Evolutionary conservation across 1,139 yeast species (phyloP), one percentile per base, ranked within the genome.

Genomic region (Diutina siamensis): DNA sequence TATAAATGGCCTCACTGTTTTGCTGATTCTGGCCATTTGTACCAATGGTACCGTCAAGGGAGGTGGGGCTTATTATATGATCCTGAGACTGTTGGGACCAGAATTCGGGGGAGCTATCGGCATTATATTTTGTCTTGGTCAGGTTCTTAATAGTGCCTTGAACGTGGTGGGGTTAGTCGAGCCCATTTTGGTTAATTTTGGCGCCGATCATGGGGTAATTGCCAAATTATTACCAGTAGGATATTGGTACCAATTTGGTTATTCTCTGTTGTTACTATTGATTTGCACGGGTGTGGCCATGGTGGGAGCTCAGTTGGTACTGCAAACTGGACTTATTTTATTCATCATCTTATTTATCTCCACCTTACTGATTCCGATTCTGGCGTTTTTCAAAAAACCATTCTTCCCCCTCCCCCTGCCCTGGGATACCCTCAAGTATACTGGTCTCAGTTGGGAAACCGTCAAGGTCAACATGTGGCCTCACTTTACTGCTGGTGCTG

Each of bases 31-130:
- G 51, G 92, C 92, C 3, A 83, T 83, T 48, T 82, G 88, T 2
- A 83, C 94, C 3, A 83, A 83, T 57, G 94, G 94, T 25, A 82
- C 86, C 0, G 92, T 83, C 12, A 73, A 81, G 55, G 92, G 92
- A 22, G 94, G 94, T 15, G 94, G 94, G 28, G 89, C 92, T 0
- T 83, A 83, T 57, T 83, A 81, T 53, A 83, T 83, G 89, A 80
- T 83, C 42, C 80, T 87, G 15, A 64, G 94, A 55, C 79, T 87
- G 36, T 63, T 83, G 50, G 94, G 94, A 0, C 89, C 88, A 2
- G 94, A 83, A 55, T 83, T 83, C 60, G 94, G 94, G 32, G 92
- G 92, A 3, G 81, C 92, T 2, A 83, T 83, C 49, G 94, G 94
- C 0, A 67, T 83, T 33, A 83, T 83, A 25, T 83, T 83, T 57